Evolutionary conservation across 345 rosid genomes (phyloP).

Genomic region (Aegle marmelos): DNA sequence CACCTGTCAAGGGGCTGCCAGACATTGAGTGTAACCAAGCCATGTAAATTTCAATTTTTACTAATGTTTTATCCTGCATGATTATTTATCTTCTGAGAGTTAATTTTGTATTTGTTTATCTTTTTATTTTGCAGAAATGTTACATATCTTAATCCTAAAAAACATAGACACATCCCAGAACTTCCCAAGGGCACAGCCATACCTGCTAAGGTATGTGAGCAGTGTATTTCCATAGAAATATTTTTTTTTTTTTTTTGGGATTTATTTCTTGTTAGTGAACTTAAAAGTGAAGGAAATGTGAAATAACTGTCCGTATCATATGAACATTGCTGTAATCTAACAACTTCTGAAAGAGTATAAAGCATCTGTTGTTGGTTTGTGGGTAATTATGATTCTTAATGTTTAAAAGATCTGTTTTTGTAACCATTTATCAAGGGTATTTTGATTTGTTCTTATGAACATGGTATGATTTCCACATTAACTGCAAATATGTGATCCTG

Average conservation of each 20-base stretch:
- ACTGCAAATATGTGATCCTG: not conserved
- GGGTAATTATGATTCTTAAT: not conserved
- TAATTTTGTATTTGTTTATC: not conserved
- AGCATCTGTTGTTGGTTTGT: not conserved
- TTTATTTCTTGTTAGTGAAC: not conserved
- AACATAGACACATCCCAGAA: conserved; percentile 60
- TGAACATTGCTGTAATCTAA: not conserved
- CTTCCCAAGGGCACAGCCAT: conserved; percentile 68
- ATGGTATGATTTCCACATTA: not conserved
- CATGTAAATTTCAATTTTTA: conserved; percentile 47
- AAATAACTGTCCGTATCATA: not conserved
- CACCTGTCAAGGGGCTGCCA: conserved; percentile 75
- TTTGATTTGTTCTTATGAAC: not conserved
- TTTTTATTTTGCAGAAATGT: conserved; percentile 53
- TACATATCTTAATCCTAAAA: conserved; percentile 58
- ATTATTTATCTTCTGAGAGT: conserved; percentile 9
- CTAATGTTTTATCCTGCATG: conserved; percentile 15
- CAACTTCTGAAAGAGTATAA: not conserved
- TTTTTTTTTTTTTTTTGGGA: not conserved
- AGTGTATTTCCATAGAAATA: not conserved
- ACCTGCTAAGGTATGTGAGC: conserved; percentile 62
- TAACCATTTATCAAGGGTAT: not conserved
- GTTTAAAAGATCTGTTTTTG: not conserved
- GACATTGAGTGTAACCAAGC: conserved; percentile 59
- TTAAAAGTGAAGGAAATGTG: not conserved